phyloP scores from a whole-genome alignment of 78 protist species.

The Dictyostelium intermedium region DNA sequence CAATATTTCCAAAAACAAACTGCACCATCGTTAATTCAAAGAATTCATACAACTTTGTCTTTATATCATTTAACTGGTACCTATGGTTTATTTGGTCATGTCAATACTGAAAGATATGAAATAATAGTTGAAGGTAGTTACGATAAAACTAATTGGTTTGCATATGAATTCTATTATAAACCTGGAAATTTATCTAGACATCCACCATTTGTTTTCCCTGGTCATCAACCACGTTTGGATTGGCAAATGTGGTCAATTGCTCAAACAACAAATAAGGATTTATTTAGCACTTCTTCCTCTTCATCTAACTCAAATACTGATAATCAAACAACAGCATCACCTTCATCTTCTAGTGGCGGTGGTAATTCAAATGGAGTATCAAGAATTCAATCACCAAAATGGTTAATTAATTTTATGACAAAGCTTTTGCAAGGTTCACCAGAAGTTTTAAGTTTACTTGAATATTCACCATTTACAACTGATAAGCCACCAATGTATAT shows the following conservation, averaged over 20 bases:
- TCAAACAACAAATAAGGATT: slow-evolving; percentile 12
- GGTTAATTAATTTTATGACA: slow-evolving; percentile 72
- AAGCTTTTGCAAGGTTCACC: slow-evolving; percentile 46
- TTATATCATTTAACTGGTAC: slow-evolving; percentile 38
- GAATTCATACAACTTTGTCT: slow-evolving; percentile 16
- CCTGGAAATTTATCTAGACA: slow-evolving; percentile 35
- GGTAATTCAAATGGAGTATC: background rate
- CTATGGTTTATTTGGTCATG: slow-evolving; percentile 86
- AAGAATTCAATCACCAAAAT: slow-evolving; percentile 22
- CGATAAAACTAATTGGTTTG: slow-evolving; percentile 49
- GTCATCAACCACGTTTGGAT: slow-evolving; percentile 88
- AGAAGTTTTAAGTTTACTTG: slow-evolving; percentile 21
- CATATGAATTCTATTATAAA: slow-evolving; percentile 68
- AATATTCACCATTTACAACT: slow-evolving; percentile 34
- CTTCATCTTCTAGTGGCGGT: background rate
- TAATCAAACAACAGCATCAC: background rate
- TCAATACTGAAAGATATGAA: slow-evolving; percentile 81
- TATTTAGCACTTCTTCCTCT: background rate
- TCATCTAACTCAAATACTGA: background rate
- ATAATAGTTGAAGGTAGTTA: slow-evolving; percentile 74
- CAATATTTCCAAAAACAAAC: slow-evolving; percentile 37
- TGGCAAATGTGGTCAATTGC: slow-evolving; percentile 93
- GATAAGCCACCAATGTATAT: slow-evolving; percentile 39
- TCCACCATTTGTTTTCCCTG: slow-evolving; percentile 85
- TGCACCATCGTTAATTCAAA: slow-evolving; percentile 21